Conservation (phyloP, 1,139 yeast species). For the Suhomyces yuchorum region DNA sequence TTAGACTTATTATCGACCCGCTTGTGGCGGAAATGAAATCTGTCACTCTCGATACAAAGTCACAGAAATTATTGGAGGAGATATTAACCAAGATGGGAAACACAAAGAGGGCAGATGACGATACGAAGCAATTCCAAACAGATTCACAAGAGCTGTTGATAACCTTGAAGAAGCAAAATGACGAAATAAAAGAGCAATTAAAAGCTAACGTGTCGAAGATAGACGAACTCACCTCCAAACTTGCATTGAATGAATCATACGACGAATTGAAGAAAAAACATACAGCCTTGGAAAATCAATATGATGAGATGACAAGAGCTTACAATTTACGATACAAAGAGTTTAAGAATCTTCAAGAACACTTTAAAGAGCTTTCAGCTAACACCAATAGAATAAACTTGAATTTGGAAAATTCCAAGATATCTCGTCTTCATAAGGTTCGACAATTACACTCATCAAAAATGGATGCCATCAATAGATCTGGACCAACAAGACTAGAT, state of each 20-base stretch:
- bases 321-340: conserved; percentile 33
- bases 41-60: conserved; percentile 25
- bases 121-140: conserved; percentile 7
- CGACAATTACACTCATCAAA: conserved; percentile 34
- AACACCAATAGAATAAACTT: conserved; percentile 15
- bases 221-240: not conserved
- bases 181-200: not conserved
- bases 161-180: not conserved
- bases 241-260: conserved; percentile 6
- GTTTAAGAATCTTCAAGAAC: conserved; percentile 26
- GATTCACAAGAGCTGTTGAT: conserved; percentile 3
- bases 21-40: conserved; percentile 29
- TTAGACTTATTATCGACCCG: conserved; percentile 27
- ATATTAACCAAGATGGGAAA: conserved; percentile 18
- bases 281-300: conserved; percentile 22
- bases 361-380: conserved; percentile 26
- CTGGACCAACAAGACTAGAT: conserved; percentile 8
- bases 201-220: not conserved
- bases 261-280: conserved; percentile 12
- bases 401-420: conserved; percentile 9
- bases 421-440: conserved; percentile 26
- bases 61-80: conserved; percentile 22
- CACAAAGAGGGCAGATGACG: conserved; percentile 9
- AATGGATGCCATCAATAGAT: conserved; percentile 24
- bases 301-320: conserved; percentile 24